These are phyloP conservation scores for Tetrapyrgos nigripes DNA, from an alignment of 1,284 basidiomycete species.

Conservation along the genomic window DNA sequence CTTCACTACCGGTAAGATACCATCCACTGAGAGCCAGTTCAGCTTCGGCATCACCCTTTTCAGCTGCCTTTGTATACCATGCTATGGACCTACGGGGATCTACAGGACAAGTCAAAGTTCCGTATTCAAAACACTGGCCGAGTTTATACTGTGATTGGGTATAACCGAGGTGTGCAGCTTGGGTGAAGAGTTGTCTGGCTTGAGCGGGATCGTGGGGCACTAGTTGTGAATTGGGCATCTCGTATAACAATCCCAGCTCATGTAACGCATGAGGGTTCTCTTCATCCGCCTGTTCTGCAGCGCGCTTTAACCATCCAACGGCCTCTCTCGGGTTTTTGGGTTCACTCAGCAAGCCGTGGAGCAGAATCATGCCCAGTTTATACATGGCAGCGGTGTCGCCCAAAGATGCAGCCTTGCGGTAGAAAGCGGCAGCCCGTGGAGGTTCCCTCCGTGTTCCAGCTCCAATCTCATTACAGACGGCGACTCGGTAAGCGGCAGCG, in stretches of 20 bases:
- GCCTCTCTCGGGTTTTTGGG: conserved; percentile 90
- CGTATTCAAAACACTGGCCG: conserved; percentile 95
- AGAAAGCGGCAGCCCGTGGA: conserved; percentile 91
- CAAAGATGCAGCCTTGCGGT: conserved; percentile 94
- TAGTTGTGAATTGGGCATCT: conserved; percentile 70
- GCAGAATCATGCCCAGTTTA: conserved; percentile 95
- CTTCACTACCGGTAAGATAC: conserved; percentile 96
- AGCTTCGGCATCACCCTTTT: conserved; percentile 93
- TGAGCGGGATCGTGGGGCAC: conserved; percentile 80
- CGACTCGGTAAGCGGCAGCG: conserved; percentile 94
- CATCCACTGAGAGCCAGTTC: conserved; percentile 97
- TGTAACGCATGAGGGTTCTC: conserved; percentile 98
- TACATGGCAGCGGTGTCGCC: conserved; percentile 99
- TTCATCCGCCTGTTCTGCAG: conserved; percentile 97
- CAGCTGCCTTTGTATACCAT: conserved; percentile 98
- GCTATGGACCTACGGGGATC: conserved; percentile 94
- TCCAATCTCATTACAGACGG: conserved; percentile 99
- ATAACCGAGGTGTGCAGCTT: conserved; percentile 94
- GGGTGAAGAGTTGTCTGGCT: conserved; percentile 89
- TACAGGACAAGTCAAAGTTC: conserved; percentile 86
- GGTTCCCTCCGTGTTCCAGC: conserved; percentile 95
- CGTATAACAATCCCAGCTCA: conserved; percentile 94
- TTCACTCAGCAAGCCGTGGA: conserved; percentile 88
- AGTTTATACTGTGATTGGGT: conserved; percentile 95
- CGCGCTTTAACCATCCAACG: conserved; percentile 93